Conservation (phyloP, 2,329 filamentous ascomycete genomes). For the Septoria linicola region DNA sequence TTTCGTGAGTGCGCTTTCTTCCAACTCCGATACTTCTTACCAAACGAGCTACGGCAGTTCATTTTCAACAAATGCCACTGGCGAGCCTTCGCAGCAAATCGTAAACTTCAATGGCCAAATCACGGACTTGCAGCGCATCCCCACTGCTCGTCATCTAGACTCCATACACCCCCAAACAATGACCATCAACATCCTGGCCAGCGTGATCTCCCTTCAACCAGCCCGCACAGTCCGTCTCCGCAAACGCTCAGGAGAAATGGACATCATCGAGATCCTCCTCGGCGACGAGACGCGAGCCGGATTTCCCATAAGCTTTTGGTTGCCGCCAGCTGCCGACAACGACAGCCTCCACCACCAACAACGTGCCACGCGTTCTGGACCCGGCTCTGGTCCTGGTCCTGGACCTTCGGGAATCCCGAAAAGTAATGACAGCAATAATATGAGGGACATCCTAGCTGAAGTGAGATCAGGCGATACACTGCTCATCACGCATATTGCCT, state of each 20-base stretch:
- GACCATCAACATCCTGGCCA: slow-evolving; percentile 78
- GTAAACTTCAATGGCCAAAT: slow-evolving; percentile 50
- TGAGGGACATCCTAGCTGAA: slow-evolving; percentile 44
- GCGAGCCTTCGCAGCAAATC: slow-evolving; percentile 23
- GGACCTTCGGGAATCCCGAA: no score
- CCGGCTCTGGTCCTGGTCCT: no score
- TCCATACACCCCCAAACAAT: slow-evolving; percentile 75
- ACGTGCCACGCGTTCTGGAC: not conserved
- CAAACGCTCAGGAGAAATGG: slow-evolving; percentile 47
- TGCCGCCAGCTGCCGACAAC: slow-evolving; percentile 54
- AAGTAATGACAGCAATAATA: slow-evolving; percentile 30
- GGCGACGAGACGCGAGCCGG: slow-evolving; percentile 81
- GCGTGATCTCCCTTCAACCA: slow-evolving; percentile 69
- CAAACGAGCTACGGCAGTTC: slow-evolving; percentile 21
- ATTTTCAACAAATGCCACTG: slow-evolving; percentile 10
- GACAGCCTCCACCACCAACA: no score
- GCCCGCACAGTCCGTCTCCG: slow-evolving; percentile 67
- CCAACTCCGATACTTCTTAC: slow-evolving; percentile 32
- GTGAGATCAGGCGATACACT: slow-evolving; percentile 74
- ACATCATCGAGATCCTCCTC: slow-evolving; percentile 74
- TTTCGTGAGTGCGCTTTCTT: slow-evolving; percentile 41
- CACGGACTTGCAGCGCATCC: slow-evolving; percentile 67
- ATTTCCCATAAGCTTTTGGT: slow-evolving; percentile 84
- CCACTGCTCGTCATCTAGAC: slow-evolving; percentile 62
- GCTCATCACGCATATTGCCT: slow-evolving; percentile 73